Conservation (phyloP, 768 basidiomycete genomes). For the Piloderma croceum region DNA sequence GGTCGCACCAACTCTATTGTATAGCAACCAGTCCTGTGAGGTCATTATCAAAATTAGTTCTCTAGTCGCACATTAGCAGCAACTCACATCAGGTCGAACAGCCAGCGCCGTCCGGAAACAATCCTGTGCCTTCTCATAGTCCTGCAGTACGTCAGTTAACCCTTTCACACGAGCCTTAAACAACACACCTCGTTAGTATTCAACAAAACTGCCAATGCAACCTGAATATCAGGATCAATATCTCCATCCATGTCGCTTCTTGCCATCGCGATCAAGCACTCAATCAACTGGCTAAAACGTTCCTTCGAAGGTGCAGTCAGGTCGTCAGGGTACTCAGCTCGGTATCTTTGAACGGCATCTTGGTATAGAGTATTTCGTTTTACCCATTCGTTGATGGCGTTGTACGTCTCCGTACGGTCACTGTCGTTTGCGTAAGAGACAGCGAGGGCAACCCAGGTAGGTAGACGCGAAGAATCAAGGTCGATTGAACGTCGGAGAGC, state of each 20-base stretch:
- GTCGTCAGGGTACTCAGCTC: slow-evolving; percentile 14
- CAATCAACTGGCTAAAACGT: slow-evolving; percentile 51
- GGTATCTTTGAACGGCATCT: slow-evolving; percentile 36
- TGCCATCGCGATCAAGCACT: slow-evolving; percentile 80
- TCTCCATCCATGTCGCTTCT: slow-evolving; percentile 47
- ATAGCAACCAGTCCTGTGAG: slow-evolving; percentile 81
- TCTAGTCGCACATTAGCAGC: no score
- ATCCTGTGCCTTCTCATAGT: slow-evolving; percentile 87
- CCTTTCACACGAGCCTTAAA: slow-evolving; percentile 1
- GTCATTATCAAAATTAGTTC: not conserved
- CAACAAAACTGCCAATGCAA: slow-evolving; percentile 88
- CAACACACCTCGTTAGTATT: slow-evolving; percentile 79
- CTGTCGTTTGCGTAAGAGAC: slow-evolving; percentile 90
- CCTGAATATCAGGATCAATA: slow-evolving; percentile 92
- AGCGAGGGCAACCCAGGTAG: slow-evolving; percentile 86
- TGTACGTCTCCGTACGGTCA: slow-evolving; percentile 65
- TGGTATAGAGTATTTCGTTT: slow-evolving; percentile 53
- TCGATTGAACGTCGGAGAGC: slow-evolving; percentile 78
- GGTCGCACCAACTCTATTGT: slow-evolving; percentile 91
- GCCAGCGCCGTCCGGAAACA: slow-evolving; percentile 89
- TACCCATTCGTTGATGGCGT: slow-evolving; percentile 84
- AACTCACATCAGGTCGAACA: slow-evolving; percentile 75
- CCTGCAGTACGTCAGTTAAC: slow-evolving; percentile 38
- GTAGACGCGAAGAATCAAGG: slow-evolving; percentile 69
- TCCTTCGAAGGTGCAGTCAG: slow-evolving; percentile 23